Base-by-base conservation (phyloP, 257 asterid species). In the Solanum lycopersicoides region DNA sequence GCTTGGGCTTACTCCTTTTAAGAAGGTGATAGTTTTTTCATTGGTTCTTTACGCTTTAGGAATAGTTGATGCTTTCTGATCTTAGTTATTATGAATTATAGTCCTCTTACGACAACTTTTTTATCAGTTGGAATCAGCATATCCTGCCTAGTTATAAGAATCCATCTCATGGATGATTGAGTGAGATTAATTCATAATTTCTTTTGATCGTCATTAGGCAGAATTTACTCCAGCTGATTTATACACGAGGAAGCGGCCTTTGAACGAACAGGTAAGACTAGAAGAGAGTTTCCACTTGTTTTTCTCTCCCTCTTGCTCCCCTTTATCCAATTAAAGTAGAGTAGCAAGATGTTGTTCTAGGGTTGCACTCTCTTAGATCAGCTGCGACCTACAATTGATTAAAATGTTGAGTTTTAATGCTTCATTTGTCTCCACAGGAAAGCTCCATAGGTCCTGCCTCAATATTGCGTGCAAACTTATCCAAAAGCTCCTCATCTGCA, bases 201-300 rank as follows among this genome's bases (percentile, higher is more conserved):
- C 37, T 50, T 86, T 86, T 86, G 25, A 86, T 47, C 25, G 66
- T 73, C 35, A 73, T 71, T 91, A 96, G 99, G 98, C 98, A 85
- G 95, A 97, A 86, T 93, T 95, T 87, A 91, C 97, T 89, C 99
- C 99, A 10, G 94, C 93, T 88, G 95, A 97, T 92, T 90, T 97
- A 88, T 93, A 84, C 92, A 88, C 96, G 77, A 93, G 95, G 94
- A 97, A 97, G 91, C 93, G 99, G 88, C 97, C 98, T 59, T 91
- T 95, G 91, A 90, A 87, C 66, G 71, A 90, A 84, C 96, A 88
- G 97, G 99, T 96, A 91, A 84, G 59, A 39, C 86, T 28, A 63
- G 76, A 89, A 83, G 84, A 56, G 74, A 32, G 11, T 35, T 73
- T 34, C 69, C 18, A 9, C 47, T 34, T 25, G 72, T 9, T 72